Base-by-base conservation (phyloP, 116 monocot species). In the Iris pallida region DNA sequence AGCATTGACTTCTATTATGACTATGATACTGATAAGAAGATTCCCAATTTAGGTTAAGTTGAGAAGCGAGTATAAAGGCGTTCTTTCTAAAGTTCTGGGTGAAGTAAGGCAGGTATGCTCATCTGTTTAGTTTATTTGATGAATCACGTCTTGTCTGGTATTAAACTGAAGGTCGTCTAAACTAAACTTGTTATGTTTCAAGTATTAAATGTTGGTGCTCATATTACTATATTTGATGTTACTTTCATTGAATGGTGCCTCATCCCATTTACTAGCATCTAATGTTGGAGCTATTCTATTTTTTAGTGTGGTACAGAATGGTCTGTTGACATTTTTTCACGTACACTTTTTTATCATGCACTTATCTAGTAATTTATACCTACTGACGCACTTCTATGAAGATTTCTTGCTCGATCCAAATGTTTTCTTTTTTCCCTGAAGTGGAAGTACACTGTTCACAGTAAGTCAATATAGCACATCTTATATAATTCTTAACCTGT, bases 21-120 rank as follows among this genome's bases (percentile, higher is more conserved):
- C 42, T 67, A 57, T 64, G 5, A 8, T 65, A 45, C 56, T 49
- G 59, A 16, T 41, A 16, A 20, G 65, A 58, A n/a, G 1, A 16
- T 64, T 72, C 65, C 57, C 45, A 79, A 66, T 66, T 44, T 57
- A 98, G 99, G 78, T 93, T 57, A 99, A 93, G 73, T 77, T 80
- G 56, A 16, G 76, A 14, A 79, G 78, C 57, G 75, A 86, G 57
- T 77, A 85, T 61, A 88, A 86, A 78, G 99, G 94, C 53, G 82
- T 93, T 77, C 93, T 99, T 71, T 70, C 88, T 55, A 86, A 93
- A 80, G 86, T 99, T 53, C 17, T 84, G 16, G 86, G 85, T 78
- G 81, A 84, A 79, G 81, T 91, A 47, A 76, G 78, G 41, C 93
- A 98, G 86, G 98, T 93, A 53, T 16, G 20, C 62, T 48, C 6